A percentile compares a stretch with the other conserved stretches of the same genome.
phyloP scores from a whole-genome alignment of 176 grass and related monocot species.

The bread wheat (Triticum aestivum) region IWGSC_CS_RefSeq_v2.1 NC_057807.1:309528564-309529063 shows the following conservation, averaged over 20 bases:
- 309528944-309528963: no score
- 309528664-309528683: neutral
- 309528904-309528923: neutral
- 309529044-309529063: no score
- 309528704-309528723: conserved; percentile 11
- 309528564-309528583: conserved; percentile 73
- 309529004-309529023: no score
- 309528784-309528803: neutral
- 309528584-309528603: conserved; percentile 64
- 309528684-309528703: neutral
- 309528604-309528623: conserved; percentile 81
- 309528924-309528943: neutral
- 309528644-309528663: conserved; percentile 4
- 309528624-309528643: conserved; percentile 89
- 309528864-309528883: neutral
- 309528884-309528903: neutral
- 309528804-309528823: conserved; percentile 40
- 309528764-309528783: conserved; percentile 32
- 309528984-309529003: no score
- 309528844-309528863: neutral
- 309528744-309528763: conserved; percentile 22
- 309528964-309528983: no score
- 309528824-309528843: conserved; percentile 26
- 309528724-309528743: neutral
- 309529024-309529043: no score